These are phyloP conservation scores for Globisporangium rhizosaccharum DNA, from an alignment of 352 stramenopile genomes.

Conservation along the genomic window DNA sequence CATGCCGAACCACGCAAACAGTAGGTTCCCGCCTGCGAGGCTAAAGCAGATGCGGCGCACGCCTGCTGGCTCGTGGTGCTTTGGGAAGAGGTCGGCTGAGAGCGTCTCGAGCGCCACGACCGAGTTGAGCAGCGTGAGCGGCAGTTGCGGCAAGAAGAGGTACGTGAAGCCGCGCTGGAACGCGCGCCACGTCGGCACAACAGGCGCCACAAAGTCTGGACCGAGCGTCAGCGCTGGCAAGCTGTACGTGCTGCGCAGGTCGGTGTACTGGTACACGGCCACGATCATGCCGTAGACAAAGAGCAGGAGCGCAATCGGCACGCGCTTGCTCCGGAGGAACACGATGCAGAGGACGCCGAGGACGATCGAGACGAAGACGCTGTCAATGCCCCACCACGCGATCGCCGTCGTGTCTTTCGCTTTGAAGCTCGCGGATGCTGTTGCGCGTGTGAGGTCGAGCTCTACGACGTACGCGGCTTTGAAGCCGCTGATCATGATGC, in stretches of 20 bases:
- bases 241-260: conserved; percentile 40
- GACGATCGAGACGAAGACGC: conserved; percentile 58
- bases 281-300: conserved; percentile 72
- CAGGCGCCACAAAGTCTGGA: conserved; percentile 50
- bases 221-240: conserved; percentile 45
- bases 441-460: conserved; percentile 25
- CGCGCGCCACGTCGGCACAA: conserved; percentile 46
- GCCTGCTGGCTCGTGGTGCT: conserved; percentile 48
- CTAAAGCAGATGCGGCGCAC: conserved; percentile 68
- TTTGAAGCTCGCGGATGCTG: conserved; percentile 17
- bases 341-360: conserved; percentile 68
- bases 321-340: conserved; percentile 51
- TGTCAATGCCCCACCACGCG: conserved; percentile 63
- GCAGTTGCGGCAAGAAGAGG: conserved; percentile 87
- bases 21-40: conserved; percentile 72
- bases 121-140: conserved; percentile 90
- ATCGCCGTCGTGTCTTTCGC: conserved; percentile 22
- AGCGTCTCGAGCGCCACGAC: conserved; percentile 91
- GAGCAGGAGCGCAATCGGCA: conserved; percentile 58
- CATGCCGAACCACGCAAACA: conserved; percentile 86
- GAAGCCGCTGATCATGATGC: conserved; percentile 83
- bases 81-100: conserved; percentile 84
- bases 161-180: conserved; percentile 79
- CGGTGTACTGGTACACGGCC: conserved; percentile 52
- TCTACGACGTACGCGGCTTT: conserved; percentile 49